Evolutionary conservation across 345 rosid species (phyloP), one percentile per base, ranked within the genome.

Genomic region (Eutrema yunnanense): DNA sequence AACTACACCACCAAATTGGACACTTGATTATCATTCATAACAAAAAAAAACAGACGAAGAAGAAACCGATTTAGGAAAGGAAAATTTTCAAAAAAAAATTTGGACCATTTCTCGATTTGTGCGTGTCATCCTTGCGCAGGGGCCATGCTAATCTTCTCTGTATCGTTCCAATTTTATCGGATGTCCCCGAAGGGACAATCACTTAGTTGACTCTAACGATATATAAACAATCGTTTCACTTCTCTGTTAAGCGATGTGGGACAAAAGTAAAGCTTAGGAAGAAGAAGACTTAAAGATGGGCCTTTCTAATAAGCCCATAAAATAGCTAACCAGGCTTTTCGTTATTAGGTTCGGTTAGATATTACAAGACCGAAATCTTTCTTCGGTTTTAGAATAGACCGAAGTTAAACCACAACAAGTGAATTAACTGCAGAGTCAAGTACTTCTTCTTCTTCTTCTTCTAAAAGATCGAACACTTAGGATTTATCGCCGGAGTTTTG

Each of bases 401-500:
- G 32, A 30, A 30, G 32, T 30, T 30, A 1, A 22, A 22, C 40
- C 40, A 37, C 40, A 37, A 37, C 19, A 53, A 4, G 63, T 16
- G 19, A 29, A 30, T 29, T 12, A 36, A 59, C 7, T 43, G 69
- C 70, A 16, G 56, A 36, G 13, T 2, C 4, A 2, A 58, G 12
- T 48, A 37, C 6, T n/a, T n/a, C n/a, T n/a, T n/a, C n/a, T 22
- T 44, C 55, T 57, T 59, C 30, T n/a, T 32, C 36, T 4, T 6
- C 55, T 50, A 4, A 57, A 36, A 36, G 43, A 36, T 36, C 62
- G 19, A 52, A 43, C 42, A 3, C 65, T 11, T 69, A 1, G 74
- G 61, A 69, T 4, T 76, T 27, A 63, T 59, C 70, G 71, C 73
- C 73, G 62, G 74, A 55, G 53, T 53, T 57, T 63, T 43, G 13